A percentile compares a stretch with the other conserved stretches of the same genome.
These are phyloP conservation scores for Saturnispora galanensis DNA, from an alignment of 805 yeast genomes.

Conservation along the genomic window DNA sequence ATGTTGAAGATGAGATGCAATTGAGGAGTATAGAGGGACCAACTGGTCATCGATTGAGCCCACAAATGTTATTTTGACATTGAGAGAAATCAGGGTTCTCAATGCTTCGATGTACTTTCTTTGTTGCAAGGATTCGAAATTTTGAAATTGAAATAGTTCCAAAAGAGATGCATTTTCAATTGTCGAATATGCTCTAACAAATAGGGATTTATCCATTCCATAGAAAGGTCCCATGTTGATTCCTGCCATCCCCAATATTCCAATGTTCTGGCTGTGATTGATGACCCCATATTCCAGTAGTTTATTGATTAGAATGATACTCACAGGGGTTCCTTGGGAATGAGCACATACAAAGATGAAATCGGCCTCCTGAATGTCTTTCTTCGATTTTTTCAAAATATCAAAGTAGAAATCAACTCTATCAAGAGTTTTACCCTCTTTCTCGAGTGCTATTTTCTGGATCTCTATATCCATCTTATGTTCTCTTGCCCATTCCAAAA, in stretches of 20 bases:
- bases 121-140: conserved; percentile 62
- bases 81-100: conserved; percentile 51
- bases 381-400: conserved; percentile 56
- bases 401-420: conserved; percentile 75
- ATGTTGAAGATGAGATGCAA: conserved; percentile 73
- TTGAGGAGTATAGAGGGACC: conserved; percentile 85
- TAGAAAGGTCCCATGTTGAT: conserved; percentile 89
- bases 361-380: conserved; percentile 47
- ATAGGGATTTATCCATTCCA: conserved; percentile 75
- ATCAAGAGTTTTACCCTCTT: conserved; percentile 83
- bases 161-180: conserved; percentile 79
- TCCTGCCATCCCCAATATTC: conserved; percentile 91
- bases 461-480: conserved; percentile 38
- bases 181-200: conserved; percentile 81
- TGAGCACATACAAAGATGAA: conserved; percentile 88
- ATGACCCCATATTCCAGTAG: conserved; percentile 54
- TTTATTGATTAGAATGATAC: conserved; percentile 66
- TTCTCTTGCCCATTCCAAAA: conserved; percentile 55
- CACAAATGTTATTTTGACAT: conserved; percentile 70
- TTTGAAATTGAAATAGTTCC: conserved; percentile 84
- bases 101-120: conserved; percentile 59
- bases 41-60: conserved; percentile 92
- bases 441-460: conserved; percentile 90
- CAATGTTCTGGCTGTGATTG: conserved; percentile 39
- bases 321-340: conserved; percentile 93